phyloP scores from a whole-genome alignment of 164 flowering plant species.

The Dillenia suffruticosa region DNA sequence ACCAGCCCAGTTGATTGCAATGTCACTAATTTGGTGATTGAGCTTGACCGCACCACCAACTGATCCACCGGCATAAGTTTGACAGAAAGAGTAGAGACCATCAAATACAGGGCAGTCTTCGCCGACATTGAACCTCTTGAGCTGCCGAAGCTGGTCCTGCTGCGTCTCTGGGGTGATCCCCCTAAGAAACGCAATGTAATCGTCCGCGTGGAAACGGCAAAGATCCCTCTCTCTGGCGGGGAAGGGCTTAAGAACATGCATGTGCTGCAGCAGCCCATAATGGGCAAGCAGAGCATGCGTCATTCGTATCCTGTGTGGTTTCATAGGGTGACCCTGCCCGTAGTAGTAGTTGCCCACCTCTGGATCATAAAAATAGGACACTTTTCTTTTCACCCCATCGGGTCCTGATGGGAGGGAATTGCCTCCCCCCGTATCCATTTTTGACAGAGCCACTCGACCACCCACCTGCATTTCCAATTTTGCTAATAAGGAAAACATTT shows the following conservation, averaged over 20 bases:
- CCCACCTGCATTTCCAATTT: no score
- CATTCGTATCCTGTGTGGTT: constrained; percentile 61
- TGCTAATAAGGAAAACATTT: no score
- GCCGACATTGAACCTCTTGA: constrained; percentile 53
- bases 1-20: constrained; percentile 63
- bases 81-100: constrained; percentile 58
- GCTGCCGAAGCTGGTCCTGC: constrained; percentile 44
- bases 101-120: constrained; percentile 61
- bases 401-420: constrained; percentile 46
- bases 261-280: constrained; percentile 46
- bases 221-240: constrained; percentile 55
- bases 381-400: constrained; percentile 47
- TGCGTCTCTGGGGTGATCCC: constrained; percentile 51
- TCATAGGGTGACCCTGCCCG: constrained; percentile 65
- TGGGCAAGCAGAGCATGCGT: constrained; percentile 56
- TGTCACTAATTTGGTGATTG: constrained; percentile 39
- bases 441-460: no score
- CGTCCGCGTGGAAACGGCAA: constrained; percentile 55
- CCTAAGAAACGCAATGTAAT: constrained; percentile 46
- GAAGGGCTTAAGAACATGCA: constrained; percentile 46
- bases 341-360: constrained; percentile 62
- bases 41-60: constrained; percentile 52
- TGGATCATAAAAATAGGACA: constrained; percentile 51
- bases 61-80: constrained; percentile 57
- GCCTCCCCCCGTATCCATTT: constrained; percentile 17